A percentile compares a stretch with the other conserved stretches of the same genome.
These are phyloP conservation scores for Cyanophora paradoxa DNA, from an alignment of 78 protist genomes.

Conservation along the genomic window DNA sequence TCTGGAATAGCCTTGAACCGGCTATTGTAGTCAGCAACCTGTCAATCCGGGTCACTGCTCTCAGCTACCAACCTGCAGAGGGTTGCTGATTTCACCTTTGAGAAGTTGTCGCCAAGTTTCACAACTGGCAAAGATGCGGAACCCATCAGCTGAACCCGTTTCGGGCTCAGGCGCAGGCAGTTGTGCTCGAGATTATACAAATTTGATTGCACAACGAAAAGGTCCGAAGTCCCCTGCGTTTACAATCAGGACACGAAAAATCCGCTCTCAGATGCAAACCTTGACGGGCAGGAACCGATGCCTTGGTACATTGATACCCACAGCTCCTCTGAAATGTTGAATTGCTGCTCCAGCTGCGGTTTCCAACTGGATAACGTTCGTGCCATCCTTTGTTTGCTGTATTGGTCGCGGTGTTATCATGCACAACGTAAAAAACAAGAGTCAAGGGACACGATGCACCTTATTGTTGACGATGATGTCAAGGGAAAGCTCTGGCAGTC, in stretches of 20 bases:
- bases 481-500: constrained; percentile 49
- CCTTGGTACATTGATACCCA: constrained; percentile 85
- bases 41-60: too few relatives aligned
- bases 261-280: constrained; percentile 40
- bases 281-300: constrained; percentile 95
- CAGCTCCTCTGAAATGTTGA: constrained; percentile 63
- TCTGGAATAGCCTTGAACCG: constrained; percentile 68
- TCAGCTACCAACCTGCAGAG: too few relatives aligned
- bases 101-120: constrained; percentile 74
- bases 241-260: too few relatives aligned
- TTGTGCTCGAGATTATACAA: constrained; percentile 64
- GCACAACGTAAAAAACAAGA: not conserved
- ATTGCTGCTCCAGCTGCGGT: constrained; percentile 94
- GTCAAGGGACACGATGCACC: constrained; percentile 27
- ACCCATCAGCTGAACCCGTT: constrained; percentile 49
- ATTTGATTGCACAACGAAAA: constrained; percentile 80
- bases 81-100: constrained; percentile 55
- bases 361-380: constrained; percentile 87
- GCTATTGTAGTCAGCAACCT: not conserved
- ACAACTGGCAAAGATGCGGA: constrained; percentile 78
- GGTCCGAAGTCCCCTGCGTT: constrained; percentile 54
- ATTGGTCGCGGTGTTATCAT: too few relatives aligned
- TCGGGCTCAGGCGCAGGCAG: constrained; percentile 50
- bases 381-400: constrained; percentile 45
- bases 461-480: constrained; percentile 87